These are phyloP conservation scores for Leucogyrophana mollusca DNA, from an alignment of 768 basidiomycete species.

Conservation along the genomic window DNA sequence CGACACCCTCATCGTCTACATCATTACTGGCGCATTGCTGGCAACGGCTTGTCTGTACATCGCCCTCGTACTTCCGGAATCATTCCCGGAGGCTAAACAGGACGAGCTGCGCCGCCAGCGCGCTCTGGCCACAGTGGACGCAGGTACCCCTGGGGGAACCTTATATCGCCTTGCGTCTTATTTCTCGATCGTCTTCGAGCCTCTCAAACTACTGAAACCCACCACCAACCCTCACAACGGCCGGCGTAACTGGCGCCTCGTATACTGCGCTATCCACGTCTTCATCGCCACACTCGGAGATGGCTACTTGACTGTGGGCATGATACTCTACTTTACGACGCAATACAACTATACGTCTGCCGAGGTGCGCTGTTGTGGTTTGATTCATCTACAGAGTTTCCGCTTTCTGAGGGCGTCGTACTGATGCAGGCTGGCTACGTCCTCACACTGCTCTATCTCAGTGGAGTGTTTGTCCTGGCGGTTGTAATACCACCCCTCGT, in stretches of 20 bases:
- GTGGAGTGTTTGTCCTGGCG: constrained; percentile 16
- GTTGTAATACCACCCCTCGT: constrained; percentile 20
- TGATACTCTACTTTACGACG: constrained; percentile 24
- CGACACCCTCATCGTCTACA: constrained; percentile 21
- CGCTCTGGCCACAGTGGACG: neutral
- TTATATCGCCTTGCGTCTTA: neutral
- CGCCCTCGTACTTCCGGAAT: constrained; percentile 26
- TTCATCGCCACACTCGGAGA: constrained; percentile 18
- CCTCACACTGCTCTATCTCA: constrained; percentile 15
- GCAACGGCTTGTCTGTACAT: constrained; percentile 18
- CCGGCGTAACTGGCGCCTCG: constrained; percentile 26
- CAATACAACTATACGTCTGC: constrained; percentile 25
- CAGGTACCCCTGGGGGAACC: neutral
- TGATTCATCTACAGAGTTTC: neutral
- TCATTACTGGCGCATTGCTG: constrained; percentile 14
- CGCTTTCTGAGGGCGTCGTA: neutral
- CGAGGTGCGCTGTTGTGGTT: constrained; percentile 13
- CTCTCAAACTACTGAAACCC: constrained; percentile 23
- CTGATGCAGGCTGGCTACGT: constrained; percentile 25
- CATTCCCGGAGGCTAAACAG: constrained; percentile 24
- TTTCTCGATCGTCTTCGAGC: constrained; percentile 14
- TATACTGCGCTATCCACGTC: constrained; percentile 25
- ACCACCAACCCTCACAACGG: constrained; percentile 13
- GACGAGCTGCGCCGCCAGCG: constrained; percentile 11
- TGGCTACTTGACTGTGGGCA: constrained; percentile 11